Conservation (phyloP, 2,329 filamentous ascomycete species). For the Ophiostoma tasmaniense region DNA sequence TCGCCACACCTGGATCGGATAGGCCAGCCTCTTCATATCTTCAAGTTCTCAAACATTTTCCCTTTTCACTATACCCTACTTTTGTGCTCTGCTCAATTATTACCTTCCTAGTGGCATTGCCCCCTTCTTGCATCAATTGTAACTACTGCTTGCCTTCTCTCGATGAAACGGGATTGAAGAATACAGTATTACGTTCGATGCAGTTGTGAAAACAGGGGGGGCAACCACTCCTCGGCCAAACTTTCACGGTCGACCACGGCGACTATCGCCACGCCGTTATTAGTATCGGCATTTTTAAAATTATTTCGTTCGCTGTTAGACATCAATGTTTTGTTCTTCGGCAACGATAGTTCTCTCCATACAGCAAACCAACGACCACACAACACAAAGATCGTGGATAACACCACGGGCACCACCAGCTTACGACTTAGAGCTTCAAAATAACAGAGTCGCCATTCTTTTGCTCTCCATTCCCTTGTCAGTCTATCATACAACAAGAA, state of each 20-base stretch:
- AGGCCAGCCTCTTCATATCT: background rate
- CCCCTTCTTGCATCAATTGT: background rate
- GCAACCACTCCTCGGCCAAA: background rate
- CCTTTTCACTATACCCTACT: background rate
- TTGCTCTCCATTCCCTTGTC: background rate
- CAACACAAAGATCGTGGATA: background rate
- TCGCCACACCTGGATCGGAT: background rate
- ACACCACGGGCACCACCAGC: background rate
- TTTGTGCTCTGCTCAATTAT: background rate
- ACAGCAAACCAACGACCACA: background rate
- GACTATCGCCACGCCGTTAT: background rate
- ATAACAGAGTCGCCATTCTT: conserved; percentile 7
- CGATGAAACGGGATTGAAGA: background rate
- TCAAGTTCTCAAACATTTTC: background rate
- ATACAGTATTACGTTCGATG: background rate
- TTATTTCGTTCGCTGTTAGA: background rate
- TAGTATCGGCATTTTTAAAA: background rate
- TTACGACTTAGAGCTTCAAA: conserved; percentile 5
- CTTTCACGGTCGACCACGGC: background rate
- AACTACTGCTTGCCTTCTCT: background rate
- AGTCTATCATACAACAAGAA: background rate
- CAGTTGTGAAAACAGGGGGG: background rate
- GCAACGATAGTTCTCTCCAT: background rate
- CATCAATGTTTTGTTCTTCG: background rate
- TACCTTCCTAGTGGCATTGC: background rate